These are phyloP conservation scores for Grifola frondosa DNA, from an alignment of 1,284 basidiomycete genomes.

Conservation along the genomic window DNA sequence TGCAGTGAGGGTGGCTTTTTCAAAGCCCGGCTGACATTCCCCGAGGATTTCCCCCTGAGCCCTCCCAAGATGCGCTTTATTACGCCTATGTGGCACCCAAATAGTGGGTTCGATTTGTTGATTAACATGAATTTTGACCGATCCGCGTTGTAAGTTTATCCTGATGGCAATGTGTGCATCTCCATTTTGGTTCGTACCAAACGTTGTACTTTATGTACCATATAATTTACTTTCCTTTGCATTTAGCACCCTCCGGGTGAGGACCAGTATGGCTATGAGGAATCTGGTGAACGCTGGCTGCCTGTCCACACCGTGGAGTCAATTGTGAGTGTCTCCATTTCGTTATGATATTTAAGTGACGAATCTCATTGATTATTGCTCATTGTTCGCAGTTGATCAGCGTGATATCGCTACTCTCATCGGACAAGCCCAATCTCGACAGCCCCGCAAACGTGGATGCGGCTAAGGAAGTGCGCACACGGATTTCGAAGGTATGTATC, in stretches of 20 bases:
- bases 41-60: slow-evolving; percentile 85
- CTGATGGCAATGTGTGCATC: slow-evolving; percentile 90
- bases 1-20: slow-evolving; percentile 89
- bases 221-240: too few species aligned
- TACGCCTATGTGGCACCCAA: slow-evolving; percentile 99
- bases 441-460: slow-evolving; percentile 98
- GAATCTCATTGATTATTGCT: slow-evolving; percentile 1
- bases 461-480: slow-evolving; percentile 86
- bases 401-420: slow-evolving; percentile 93
- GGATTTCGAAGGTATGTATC: slow-evolving; percentile 59
- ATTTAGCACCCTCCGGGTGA: slow-evolving; percentile 90
- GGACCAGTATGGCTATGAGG: slow-evolving; percentile 98
- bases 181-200: slow-evolving; percentile 87
- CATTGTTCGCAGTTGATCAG: slow-evolving; percentile 80
- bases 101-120: slow-evolving; percentile 58
- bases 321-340: slow-evolving; percentile 68
- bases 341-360: background rate
- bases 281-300: slow-evolving; percentile 96
- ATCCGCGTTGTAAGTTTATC: slow-evolving; percentile 64
- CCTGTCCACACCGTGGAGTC: slow-evolving; percentile 97
- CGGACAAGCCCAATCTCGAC: slow-evolving; percentile 89
- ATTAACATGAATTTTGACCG: slow-evolving; percentile 11
- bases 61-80: slow-evolving; percentile 97
- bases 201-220: too few species aligned
- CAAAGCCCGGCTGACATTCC: slow-evolving; percentile 86